A percentile compares a stretch with the other conserved stretches of the same genome.
phyloP scores from a whole-genome alignment of 2,329 filamentous ascomycete species.

The Trichophyton simii region DNA sequence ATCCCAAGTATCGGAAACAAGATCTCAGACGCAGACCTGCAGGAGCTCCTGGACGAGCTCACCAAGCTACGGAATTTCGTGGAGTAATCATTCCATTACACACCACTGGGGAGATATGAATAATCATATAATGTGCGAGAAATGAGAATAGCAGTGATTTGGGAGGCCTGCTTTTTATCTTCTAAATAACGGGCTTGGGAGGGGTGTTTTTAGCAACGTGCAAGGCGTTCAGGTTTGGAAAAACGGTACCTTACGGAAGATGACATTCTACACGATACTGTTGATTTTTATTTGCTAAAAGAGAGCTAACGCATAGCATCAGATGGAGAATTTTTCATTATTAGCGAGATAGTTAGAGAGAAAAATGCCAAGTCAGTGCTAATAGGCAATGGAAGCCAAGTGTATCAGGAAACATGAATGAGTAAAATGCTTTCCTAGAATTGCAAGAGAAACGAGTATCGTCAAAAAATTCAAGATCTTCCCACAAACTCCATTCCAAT shows the following conservation, averaged over 20 bases:
- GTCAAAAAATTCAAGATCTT: neutral
- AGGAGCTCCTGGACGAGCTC: constrained; percentile 81
- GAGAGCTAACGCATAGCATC: neutral
- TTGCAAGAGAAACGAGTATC: neutral
- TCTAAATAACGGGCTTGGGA: too few relatives aligned
- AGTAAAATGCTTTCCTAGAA: too few relatives aligned
- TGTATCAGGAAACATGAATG: too few relatives aligned
- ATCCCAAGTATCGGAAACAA: constrained; percentile 84
- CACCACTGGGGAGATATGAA: neutral
- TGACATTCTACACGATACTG: neutral
- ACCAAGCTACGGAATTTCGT: constrained; percentile 55
- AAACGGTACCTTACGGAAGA: neutral
- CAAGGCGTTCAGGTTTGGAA: constrained; percentile 1
- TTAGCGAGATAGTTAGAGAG: neutral
- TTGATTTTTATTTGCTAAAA: neutral
- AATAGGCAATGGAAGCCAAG: neutral
- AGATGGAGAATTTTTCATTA: neutral
- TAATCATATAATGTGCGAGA: neutral
- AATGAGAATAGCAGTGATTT: neutral
- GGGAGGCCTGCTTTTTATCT: neutral
- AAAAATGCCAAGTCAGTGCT: neutral
- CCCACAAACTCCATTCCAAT: neutral
- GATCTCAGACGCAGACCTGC: constrained; percentile 76
- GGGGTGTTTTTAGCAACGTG: neutral
- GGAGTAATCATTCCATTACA: constrained; percentile 18